Base-by-base conservation (phyloP, 2,329 filamentous ascomycete species). In the Fusarium sp. region DNA sequence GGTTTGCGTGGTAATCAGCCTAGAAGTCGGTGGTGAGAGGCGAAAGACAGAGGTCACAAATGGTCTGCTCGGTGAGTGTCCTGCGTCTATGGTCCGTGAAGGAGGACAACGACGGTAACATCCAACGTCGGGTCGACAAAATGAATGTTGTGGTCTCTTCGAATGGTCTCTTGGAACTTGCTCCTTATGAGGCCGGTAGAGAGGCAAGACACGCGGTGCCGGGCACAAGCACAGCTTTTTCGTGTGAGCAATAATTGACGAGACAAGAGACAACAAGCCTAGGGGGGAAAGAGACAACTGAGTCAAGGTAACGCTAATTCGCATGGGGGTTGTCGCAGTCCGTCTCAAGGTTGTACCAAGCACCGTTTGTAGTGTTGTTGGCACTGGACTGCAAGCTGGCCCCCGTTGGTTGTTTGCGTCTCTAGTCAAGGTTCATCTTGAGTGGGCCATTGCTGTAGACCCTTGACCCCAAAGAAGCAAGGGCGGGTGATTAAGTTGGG, bases 241-340 rank as follows among this genome's bases (percentile, higher is more conserved):
- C 52, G 59, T 49, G 57, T 42, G 70, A 60, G 70, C 54, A 66
- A 60, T 45, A 60, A 67, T 62, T 60, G 63, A 75, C 60, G 73
- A 65, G 73, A 54, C 41, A 77, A 77, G 75, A 77, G 75, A 67
- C 49, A 77, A 77, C 73, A 73, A 68, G 50, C n/a, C n/a, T 18
- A 54, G 50, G 75, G 58, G 75, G 57, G n/a, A 44, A 78, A 77
- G 77, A 78, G 76, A 76, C 62, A 77, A 78, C 76, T 73, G 67
- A 55, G 46, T 68, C 64, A 59, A 50, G 64, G 57, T 52, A 42
- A 37, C 74, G 57, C 71, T 76, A 76, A 74, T 70, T 72, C 62
- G 63, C 27, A 44, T 59, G 55, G 56, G 54, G 64, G 63, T 30
- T 61, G 59, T 50, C 61, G 63, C 44, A 40, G 44, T 53, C 56